Evolutionary conservation across 768 basidiomycete species (phyloP).

Genomic region (Boletus eberwhitei): DNA sequence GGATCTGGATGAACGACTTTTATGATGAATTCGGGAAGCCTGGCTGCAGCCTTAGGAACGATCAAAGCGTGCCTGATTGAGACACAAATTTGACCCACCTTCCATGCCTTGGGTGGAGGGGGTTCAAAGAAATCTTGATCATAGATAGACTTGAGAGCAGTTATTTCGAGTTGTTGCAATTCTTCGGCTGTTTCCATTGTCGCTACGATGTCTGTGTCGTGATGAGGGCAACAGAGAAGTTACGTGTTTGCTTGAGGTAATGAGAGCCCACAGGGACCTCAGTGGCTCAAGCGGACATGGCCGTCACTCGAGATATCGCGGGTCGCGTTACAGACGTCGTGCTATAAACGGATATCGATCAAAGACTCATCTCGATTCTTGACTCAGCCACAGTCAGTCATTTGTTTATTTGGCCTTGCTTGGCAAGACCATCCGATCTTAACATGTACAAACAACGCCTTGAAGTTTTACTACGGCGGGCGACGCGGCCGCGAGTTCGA

Average conservation of each 20-base stretch:
- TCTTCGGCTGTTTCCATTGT: conserved; percentile 73
- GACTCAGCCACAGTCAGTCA: conserved; percentile 15
- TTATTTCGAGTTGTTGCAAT: conserved; percentile 67
- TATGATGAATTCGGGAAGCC: conserved; percentile 75
- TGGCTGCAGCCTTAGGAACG: conserved; percentile 53
- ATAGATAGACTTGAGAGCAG: conserved; percentile 77
- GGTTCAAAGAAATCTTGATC: conserved; percentile 71
- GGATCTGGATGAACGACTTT: conserved; percentile 64
- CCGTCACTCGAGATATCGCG: conserved; percentile 12
- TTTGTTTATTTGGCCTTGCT: conserved; percentile 16
- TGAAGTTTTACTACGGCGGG: neutral
- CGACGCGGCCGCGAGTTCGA: too few relatives aligned
- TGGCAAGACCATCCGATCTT: conserved; percentile 10
- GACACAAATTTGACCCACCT: conserved; percentile 42
- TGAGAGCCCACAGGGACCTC: conserved; percentile 66
- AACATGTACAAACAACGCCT: conserved; percentile 22
- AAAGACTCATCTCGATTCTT: conserved; percentile 3
- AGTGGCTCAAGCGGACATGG: conserved; percentile 74
- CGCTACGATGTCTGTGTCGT: conserved; percentile 10
- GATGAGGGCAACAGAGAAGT: conserved; percentile 24
- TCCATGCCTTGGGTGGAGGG: conserved; percentile 80
- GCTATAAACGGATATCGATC: conserved; percentile 8
- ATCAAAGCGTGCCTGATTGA: conserved; percentile 2
- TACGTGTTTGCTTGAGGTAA: conserved; percentile 49
- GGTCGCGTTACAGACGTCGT: neutral